Percentiles rank a stretch among this genome's conserved stretches.
phyloP scores from a whole-genome alignment of 345 rosid species.

The Eucalyptus curtisii region DNA sequence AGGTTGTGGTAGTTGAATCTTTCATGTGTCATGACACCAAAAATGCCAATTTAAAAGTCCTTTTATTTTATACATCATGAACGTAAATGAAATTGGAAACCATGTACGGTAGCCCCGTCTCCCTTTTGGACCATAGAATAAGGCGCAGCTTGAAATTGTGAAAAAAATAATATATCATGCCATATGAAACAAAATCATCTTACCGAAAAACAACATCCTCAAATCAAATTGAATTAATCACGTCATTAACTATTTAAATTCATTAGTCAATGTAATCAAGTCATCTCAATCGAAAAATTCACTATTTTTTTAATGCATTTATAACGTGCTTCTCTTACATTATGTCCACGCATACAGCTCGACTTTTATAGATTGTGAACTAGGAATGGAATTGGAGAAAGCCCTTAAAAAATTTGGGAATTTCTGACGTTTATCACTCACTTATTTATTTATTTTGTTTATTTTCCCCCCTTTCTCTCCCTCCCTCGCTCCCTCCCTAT shows the following conservation, averaged over 20 bases:
- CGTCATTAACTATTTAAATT: background rate
- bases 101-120: accelerated
- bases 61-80: background rate
- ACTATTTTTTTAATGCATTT: background rate
- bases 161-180: background rate
- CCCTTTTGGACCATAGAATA: background rate
- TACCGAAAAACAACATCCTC: accelerated
- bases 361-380: background rate
- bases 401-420: accelerated
- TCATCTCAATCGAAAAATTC: background rate
- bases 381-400: background rate
- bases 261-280: accelerated
- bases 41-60: background rate
- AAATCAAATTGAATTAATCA: background rate
- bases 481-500: background rate
- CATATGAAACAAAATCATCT: background rate
- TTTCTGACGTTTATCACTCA: background rate
- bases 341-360: background rate
- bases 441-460: background rate
- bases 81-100: background rate
- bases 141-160: background rate
- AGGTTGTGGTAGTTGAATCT: background rate
- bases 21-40: background rate
- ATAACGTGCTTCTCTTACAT: background rate
- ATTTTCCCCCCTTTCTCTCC: accelerated